Evolutionary conservation across 2,329 filamentous ascomycete species (phyloP).

Genomic region (Colletotrichum eremochloae): DNA sequence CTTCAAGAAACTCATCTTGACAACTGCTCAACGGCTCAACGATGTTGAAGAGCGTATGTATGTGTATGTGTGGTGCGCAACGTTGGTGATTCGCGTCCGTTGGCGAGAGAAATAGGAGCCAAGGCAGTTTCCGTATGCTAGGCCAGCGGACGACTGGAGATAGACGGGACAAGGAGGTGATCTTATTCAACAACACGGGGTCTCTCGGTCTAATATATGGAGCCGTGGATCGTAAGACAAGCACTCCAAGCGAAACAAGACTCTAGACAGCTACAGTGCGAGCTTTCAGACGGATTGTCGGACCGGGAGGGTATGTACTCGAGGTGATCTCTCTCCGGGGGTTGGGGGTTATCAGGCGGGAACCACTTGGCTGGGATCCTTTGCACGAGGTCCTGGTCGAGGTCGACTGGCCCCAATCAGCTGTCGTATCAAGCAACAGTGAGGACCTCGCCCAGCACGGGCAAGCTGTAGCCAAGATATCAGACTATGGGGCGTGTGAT

Average conservation of each 20-base stretch:
- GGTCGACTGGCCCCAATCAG: slow-evolving; percentile 26
- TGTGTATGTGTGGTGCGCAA: neutral
- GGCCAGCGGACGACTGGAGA: slow-evolving; percentile 24
- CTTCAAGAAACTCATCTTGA: slow-evolving; percentile 38
- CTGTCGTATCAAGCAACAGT: slow-evolving; percentile 18
- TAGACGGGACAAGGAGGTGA: neutral
- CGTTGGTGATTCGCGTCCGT: neutral
- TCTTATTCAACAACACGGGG: slow-evolving; percentile 23
- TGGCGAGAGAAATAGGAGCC: slow-evolving; percentile 25
- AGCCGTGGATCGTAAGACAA: slow-evolving; percentile 29
- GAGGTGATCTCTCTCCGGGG: slow-evolving; percentile 11
- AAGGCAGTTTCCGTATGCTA: slow-evolving; percentile 24
- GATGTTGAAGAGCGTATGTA: slow-evolving; percentile 6
- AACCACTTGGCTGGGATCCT: slow-evolving; percentile 39
- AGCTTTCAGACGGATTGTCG: slow-evolving; percentile 19
- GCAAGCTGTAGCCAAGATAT: slow-evolving; percentile 30
- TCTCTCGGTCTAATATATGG: slow-evolving; percentile 39
- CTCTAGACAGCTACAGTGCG: slow-evolving; percentile 20
- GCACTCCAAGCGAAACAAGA: slow-evolving; percentile 19
- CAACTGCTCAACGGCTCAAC: slow-evolving; percentile 8
- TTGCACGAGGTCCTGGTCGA: slow-evolving; percentile 26
- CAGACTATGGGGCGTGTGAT: slow-evolving; percentile 11
- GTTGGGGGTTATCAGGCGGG: slow-evolving; percentile 10
- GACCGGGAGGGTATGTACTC: slow-evolving; percentile 24
- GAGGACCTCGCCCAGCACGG: slow-evolving; percentile 22